Conservation (phyloP, 352 stramenopile genomes). For the Globisporangium apiculatum region DNA sequence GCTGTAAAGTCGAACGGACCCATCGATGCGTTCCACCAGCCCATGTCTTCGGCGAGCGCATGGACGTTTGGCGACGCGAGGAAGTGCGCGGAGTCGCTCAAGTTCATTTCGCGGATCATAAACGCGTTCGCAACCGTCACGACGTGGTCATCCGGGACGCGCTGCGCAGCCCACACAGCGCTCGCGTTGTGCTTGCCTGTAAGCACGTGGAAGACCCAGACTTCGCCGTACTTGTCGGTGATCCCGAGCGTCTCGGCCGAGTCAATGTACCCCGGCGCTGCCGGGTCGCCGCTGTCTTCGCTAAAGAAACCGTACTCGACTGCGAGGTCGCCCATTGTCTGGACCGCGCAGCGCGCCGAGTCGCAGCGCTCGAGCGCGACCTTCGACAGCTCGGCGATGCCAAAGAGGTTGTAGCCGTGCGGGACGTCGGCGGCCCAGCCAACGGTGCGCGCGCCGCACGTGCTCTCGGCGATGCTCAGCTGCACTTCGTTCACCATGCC, state of each 20-base stretch:
- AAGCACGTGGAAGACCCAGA: constrained; percentile 94
- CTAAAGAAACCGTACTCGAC: constrained; percentile 93
- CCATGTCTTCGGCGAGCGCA: constrained; percentile 74
- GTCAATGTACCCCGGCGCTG: constrained; percentile 48
- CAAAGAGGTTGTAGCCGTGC: constrained; percentile 84
- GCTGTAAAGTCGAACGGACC: constrained; percentile 64
- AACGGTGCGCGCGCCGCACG: constrained; percentile 82
- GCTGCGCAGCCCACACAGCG: constrained; percentile 92
- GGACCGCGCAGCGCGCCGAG: constrained; percentile 69
- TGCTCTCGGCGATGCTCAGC: constrained; percentile 92
- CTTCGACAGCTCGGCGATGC: constrained; percentile 87
- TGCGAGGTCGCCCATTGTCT: constrained; percentile 90
- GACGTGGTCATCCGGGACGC: constrained; percentile 87
- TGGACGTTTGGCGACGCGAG: constrained; percentile 86
- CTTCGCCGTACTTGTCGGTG: constrained; percentile 80
- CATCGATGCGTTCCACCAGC: constrained; percentile 65
- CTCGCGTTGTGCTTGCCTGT: constrained; percentile 80
- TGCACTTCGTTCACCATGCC: constrained; percentile 94
- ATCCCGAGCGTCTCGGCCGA: constrained; percentile 85
- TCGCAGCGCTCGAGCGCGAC: constrained; percentile 88
- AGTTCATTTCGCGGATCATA: constrained; percentile 86
- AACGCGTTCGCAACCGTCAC: constrained; percentile 91
- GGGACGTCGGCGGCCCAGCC: constrained; percentile 52
- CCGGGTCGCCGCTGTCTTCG: constrained; percentile 71
- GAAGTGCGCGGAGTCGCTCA: constrained; percentile 74